phyloP scores from a whole-genome alignment of 1,139 yeast genomes.

The Wickerhamomyces sp. region DNA sequence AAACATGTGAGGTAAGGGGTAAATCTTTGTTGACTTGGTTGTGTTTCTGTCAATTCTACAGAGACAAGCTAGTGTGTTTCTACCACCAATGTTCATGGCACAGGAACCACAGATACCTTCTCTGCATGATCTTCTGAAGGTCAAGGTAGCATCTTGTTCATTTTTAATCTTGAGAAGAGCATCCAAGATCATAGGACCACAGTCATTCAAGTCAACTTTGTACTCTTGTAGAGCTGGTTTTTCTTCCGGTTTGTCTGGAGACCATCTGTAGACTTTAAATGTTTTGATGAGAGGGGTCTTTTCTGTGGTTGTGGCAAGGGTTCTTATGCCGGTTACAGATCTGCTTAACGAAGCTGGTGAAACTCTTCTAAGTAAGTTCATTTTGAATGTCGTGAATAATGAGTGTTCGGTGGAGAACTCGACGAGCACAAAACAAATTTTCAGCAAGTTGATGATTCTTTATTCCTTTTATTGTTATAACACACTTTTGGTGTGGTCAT shows the following conservation, averaged over 20 bases:
- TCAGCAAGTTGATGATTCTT: neutral
- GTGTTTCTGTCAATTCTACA: slow-evolving; percentile 86
- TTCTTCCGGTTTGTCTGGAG: slow-evolving; percentile 92
- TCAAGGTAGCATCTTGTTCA: slow-evolving; percentile 92
- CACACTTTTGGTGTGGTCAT: slow-evolving; percentile 13
- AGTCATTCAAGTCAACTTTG: slow-evolving; percentile 77
- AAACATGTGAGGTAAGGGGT: slow-evolving; percentile 98
- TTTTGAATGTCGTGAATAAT: neutral
- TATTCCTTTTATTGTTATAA: neutral
- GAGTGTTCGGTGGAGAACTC: too few relatives aligned
- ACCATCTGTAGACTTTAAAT: slow-evolving; percentile 96
- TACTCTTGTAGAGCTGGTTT: slow-evolving; percentile 86
- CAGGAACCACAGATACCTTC: slow-evolving; percentile 99
- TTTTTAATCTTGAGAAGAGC: slow-evolving; percentile 92
- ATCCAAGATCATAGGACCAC: slow-evolving; percentile 98
- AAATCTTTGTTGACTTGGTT: slow-evolving; percentile 74
- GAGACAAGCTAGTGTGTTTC: slow-evolving; percentile 93
- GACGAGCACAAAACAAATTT: neutral
- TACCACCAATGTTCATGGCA: slow-evolving; percentile 99
- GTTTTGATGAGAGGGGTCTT: slow-evolving; percentile 61
- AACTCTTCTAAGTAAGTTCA: slow-evolving; percentile 2
- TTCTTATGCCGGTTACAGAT: slow-evolving; percentile 13
- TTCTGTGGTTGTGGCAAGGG: slow-evolving; percentile 21
- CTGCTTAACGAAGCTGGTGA: slow-evolving; percentile 8
- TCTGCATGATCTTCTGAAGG: slow-evolving; percentile 97